These are phyloP conservation scores for Fusarium guadeloupense DNA, from an alignment of 2,329 filamentous ascomycete species.

Conservation along the genomic window DNA sequence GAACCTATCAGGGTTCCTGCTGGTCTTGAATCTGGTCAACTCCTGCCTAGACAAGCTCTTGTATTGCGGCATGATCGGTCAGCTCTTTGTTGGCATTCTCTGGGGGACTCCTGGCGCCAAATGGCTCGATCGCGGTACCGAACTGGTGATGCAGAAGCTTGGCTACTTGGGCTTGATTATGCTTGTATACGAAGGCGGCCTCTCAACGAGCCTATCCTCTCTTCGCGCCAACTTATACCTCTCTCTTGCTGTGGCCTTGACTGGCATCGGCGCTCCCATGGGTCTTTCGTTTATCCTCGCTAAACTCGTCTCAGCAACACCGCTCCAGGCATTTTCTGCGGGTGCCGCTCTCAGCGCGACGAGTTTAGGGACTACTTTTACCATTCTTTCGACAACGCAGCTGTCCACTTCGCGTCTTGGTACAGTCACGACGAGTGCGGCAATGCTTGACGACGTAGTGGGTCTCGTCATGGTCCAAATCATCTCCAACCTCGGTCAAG, in stretches of 20 bases:
- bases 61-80: background rate
- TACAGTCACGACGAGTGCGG: background rate
- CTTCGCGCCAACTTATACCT: background rate
- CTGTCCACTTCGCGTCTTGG: background rate
- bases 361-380: background rate
- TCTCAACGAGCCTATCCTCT: background rate
- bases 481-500: background rate
- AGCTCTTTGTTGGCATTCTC: background rate
- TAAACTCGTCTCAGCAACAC: background rate
- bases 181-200: background rate
- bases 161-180: background rate
- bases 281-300: background rate
- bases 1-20: background rate
- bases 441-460: background rate
- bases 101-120: background rate
- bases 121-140: background rate
- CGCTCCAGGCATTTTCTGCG: background rate
- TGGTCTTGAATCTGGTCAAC: background rate
- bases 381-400: background rate
- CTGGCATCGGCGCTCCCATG: background rate
- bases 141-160: background rate
- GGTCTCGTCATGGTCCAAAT: background rate
- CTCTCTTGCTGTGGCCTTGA: background rate
- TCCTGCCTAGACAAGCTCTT: background rate
- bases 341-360: background rate